Evolutionary conservation across 2,329 filamentous ascomycete species (phyloP).

Genomic region (Immersiporthe knoxdaviesiana): DNA sequence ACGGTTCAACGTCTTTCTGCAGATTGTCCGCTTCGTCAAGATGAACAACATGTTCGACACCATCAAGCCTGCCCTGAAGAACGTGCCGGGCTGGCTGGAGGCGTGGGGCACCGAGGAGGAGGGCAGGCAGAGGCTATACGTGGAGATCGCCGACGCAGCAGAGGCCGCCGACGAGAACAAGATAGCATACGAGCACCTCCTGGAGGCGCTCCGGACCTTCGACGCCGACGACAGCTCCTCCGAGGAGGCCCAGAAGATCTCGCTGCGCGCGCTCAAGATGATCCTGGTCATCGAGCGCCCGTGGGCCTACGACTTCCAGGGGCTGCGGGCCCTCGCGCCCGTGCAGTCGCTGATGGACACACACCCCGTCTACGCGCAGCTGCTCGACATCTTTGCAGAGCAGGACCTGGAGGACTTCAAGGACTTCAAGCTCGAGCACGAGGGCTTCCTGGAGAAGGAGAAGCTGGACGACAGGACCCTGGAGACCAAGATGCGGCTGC

Average conservation of each 20-base stretch:
- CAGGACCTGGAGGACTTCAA: conserved; percentile 95
- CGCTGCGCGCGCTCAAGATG: conserved; percentile 59
- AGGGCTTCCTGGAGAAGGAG: conserved; percentile 79
- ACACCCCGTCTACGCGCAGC: conserved; percentile 83
- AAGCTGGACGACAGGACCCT: conserved; percentile 73
- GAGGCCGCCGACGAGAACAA: conserved; percentile 74
- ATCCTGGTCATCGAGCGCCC: conserved; percentile 57
- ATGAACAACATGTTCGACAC: conserved; percentile 77
- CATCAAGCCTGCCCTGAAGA: conserved; percentile 80
- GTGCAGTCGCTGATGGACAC: conserved; percentile 86
- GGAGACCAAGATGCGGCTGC: conserved; percentile 92
- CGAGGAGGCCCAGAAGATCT: conserved; percentile 63
- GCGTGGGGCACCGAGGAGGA: conserved; percentile 83
- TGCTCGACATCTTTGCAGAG: conserved; percentile 93
- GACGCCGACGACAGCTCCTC: conserved; percentile 59
- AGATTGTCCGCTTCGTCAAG: conserved; percentile 84
- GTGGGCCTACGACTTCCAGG: conserved; percentile 69
- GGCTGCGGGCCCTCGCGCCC: conserved; percentile 78
- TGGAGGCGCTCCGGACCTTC: conserved; percentile 65
- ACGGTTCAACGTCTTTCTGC: conserved; percentile 87
- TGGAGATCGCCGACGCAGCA: conserved; percentile 80
- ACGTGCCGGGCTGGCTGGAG: conserved; percentile 79
- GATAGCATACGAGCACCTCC: conserved; percentile 68
- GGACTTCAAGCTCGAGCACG: conserved; percentile 91
- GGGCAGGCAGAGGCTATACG: conserved; percentile 81